Percentiles rank a stretch among this genome's conserved stretches.
Evolutionary conservation across 352 stramenopile genomes (phyloP).

Genomic region (Pythium aristosporum): DNA sequence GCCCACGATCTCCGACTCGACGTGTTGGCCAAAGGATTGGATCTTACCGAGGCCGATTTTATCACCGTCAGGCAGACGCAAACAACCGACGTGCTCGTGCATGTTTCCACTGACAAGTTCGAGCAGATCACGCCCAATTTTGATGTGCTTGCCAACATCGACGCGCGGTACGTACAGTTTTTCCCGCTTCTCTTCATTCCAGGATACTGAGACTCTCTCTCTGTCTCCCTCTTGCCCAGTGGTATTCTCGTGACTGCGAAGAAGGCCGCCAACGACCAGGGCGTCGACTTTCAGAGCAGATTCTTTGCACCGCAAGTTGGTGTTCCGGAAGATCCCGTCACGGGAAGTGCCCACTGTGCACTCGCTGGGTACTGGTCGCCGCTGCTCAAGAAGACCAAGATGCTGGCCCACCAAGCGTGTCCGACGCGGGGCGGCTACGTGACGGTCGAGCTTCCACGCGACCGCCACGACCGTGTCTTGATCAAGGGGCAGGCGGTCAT

Average conservation of each 20-base stretch:
- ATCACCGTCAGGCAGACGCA: slow-evolving; percentile 22
- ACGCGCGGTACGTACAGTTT: slow-evolving; percentile 20
- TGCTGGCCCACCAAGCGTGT: slow-evolving; percentile 48
- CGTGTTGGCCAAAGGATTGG: slow-evolving; percentile 24
- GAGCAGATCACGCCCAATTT: slow-evolving; percentile 27
- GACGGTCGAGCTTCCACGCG: slow-evolving; percentile 33
- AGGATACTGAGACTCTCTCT: neutral
- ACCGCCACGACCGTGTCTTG: slow-evolving; percentile 35
- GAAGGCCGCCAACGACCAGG: slow-evolving; percentile 14
- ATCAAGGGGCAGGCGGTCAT: slow-evolving; percentile 43
- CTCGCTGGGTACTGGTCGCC: slow-evolving; percentile 85
- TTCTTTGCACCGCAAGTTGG: slow-evolving; percentile 91
- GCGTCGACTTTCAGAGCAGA: slow-evolving; percentile 54
- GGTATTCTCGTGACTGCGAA: slow-evolving; percentile 38
- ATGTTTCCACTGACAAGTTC: slow-evolving; percentile 28
- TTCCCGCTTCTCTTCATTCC: neutral
- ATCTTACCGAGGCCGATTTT: slow-evolving; percentile 18
- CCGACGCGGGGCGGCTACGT: slow-evolving; percentile 41
- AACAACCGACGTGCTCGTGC: slow-evolving; percentile 29
- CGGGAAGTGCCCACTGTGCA: slow-evolving; percentile 89
- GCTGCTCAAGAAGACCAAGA: slow-evolving; percentile 38
- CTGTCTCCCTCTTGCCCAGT: slow-evolving; percentile 17
- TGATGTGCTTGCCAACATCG: slow-evolving; percentile 23
- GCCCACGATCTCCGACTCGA: slow-evolving; percentile 9
- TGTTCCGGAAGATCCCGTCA: slow-evolving; percentile 93